phyloP scores from a whole-genome alignment of 2,329 filamentous ascomycete species.

The Aspergillus sp. region DNA sequence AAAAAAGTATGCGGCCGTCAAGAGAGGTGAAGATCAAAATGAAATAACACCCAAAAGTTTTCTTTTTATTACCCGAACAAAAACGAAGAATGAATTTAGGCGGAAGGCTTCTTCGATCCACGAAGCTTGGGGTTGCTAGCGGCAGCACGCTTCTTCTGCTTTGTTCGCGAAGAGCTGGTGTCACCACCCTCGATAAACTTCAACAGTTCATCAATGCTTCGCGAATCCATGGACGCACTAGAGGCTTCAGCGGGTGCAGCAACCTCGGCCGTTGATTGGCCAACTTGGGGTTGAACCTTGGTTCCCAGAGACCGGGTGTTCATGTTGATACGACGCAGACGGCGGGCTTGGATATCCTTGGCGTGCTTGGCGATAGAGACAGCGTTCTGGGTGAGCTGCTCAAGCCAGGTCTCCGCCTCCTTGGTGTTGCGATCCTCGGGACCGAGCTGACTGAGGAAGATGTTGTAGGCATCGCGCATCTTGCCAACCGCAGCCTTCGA shows the following conservation, averaged over 20 bases:
- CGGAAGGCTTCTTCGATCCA: constrained; percentile 41
- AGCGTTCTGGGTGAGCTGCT: constrained; percentile 92
- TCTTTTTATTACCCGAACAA: constrained; percentile 8
- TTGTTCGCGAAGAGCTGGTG: constrained; percentile 37
- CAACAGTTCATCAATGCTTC: constrained; percentile 89
- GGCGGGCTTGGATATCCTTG: constrained; percentile 76
- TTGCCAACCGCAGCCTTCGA: constrained; percentile 85
- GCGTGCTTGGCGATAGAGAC: constrained; percentile 92
- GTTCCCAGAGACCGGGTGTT: constrained; percentile 58
- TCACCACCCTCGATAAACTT: constrained; percentile 84
- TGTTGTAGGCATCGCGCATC: constrained; percentile 96
- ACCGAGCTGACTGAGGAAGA: constrained; percentile 85
- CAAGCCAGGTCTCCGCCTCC: constrained; percentile 94
- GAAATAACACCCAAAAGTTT: constrained; percentile 13
- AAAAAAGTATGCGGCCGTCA: constrained; percentile 29
- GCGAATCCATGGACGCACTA: constrained; percentile 61
- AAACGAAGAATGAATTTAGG: constrained; percentile 21
- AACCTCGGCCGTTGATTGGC: constrained; percentile 56
- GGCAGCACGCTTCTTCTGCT: constrained; percentile 47
- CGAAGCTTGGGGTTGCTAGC: constrained; percentile 46
- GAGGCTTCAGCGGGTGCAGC: constrained; percentile 39
- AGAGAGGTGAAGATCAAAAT: constrained; percentile 27
- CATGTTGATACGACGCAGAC: constrained; percentile 70
- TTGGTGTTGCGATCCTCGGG: constrained; percentile 95
- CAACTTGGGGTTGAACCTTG: constrained; percentile 63